phyloP scores from a whole-genome alignment of 1,284 basidiomycete species.

The Moesziomyces antarcticus region DNA sequence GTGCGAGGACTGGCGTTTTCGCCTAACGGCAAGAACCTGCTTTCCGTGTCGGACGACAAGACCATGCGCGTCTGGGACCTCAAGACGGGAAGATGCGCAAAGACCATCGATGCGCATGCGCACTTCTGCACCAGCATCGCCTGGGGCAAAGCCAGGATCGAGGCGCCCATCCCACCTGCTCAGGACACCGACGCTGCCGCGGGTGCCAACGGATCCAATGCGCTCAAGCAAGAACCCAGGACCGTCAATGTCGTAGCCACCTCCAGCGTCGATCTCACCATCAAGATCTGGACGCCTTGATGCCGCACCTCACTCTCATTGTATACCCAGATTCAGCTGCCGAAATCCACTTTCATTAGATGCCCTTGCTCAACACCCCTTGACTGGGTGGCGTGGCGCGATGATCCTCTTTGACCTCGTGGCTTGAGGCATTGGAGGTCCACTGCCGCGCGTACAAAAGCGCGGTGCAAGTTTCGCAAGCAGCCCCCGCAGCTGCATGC shows the following conservation, averaged over 20 bases:
- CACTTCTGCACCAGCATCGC: slow-evolving; percentile 76
- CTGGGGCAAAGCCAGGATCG: slow-evolving; percentile 62
- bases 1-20: slow-evolving; percentile 58
- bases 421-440: too few relatives aligned
- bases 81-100: slow-evolving; percentile 80
- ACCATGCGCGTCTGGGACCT: slow-evolving; percentile 90
- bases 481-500: too few relatives aligned
- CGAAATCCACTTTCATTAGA: slow-evolving; percentile 3
- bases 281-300: slow-evolving; percentile 64
- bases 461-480: too few relatives aligned
- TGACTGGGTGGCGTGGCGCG: too few relatives aligned
- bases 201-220: slow-evolving; percentile 3
- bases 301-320: neutral
- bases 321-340: neutral
- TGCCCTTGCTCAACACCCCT: too few relatives aligned
- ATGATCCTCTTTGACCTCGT: too few relatives aligned
- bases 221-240: slow-evolving; percentile 18
- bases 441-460: too few relatives aligned
- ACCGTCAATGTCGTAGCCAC: slow-evolving; percentile 66
- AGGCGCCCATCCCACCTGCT: slow-evolving; percentile 44
- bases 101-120: slow-evolving; percentile 84
- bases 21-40: slow-evolving; percentile 78
- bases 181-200: slow-evolving; percentile 36
- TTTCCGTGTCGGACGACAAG: slow-evolving; percentile 90
- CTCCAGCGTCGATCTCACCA: slow-evolving; percentile 57